A percentile compares a stretch with the other conserved stretches of the same genome.
phyloP scores from a whole-genome alignment of 257 asterid genomes.

The Nicotiana benthamiana region DNA sequence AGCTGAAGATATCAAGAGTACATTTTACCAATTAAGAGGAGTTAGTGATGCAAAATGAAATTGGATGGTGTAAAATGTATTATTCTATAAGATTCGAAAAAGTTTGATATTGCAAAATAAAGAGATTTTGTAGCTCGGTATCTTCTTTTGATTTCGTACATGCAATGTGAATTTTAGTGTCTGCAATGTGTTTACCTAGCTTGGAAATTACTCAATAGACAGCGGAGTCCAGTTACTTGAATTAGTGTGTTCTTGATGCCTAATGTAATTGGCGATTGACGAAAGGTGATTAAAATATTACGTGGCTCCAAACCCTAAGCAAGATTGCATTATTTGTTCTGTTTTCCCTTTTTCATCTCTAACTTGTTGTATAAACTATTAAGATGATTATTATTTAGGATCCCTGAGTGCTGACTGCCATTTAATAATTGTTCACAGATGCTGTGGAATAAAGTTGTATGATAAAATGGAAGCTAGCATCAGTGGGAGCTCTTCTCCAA shows the following conservation, averaged over 20 bases:
- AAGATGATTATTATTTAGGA: neutral
- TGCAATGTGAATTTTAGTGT: neutral
- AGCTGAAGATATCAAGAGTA: neutral
- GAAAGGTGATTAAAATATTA: neutral
- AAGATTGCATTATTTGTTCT: neutral
- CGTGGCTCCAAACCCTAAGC: neutral
- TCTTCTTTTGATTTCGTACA: neutral
- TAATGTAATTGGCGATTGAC: neutral
- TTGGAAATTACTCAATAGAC: neutral
- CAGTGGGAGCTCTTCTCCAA: constrained; percentile 31
- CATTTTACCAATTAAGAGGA: neutral
- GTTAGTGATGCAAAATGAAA: neutral
- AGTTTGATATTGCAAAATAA: neutral
- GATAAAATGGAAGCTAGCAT: constrained; percentile 36
- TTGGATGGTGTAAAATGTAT: neutral
- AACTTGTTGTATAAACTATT: neutral
- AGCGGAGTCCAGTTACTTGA: neutral
- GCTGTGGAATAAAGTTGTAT: neutral
- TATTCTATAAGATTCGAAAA: neutral
- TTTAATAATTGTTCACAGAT: neutral
- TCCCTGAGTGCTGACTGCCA: neutral
- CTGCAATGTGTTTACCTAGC: neutral
- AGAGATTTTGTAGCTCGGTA: neutral
- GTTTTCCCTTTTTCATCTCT: neutral
- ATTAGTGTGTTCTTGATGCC: neutral